Conservation (phyloP, 2,329 filamentous ascomycete species). For the Talaromyces albobiverticillius region DNA sequence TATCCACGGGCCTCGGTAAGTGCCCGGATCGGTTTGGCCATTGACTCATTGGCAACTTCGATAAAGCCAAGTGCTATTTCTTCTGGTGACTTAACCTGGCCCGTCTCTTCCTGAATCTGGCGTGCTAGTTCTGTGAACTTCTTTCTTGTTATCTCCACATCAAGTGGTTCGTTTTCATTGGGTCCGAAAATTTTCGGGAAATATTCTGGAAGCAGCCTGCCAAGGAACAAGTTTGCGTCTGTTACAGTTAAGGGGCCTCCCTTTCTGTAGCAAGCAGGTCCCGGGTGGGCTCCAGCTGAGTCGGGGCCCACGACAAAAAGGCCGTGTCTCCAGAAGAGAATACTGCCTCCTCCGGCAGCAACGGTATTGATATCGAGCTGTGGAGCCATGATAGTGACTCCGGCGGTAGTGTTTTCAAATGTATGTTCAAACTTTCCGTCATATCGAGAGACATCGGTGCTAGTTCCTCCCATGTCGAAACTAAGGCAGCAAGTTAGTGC, state of each 20-base stretch:
- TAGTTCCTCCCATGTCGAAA: conserved; percentile 93
- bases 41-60: conserved; percentile 22
- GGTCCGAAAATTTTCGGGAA: conserved; percentile 21
- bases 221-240: conserved; percentile 83
- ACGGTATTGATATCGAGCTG: conserved; percentile 93
- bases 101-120: conserved; percentile 38
- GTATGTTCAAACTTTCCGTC: conserved; percentile 85
- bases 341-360: conserved; percentile 69
- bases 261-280: conserved; percentile 87
- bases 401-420: conserved; percentile 86
- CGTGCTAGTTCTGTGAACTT: conserved; percentile 43
- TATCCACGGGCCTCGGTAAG: conserved; percentile 24
- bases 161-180: conserved; percentile 30
- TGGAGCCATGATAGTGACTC: conserved; percentile 86
- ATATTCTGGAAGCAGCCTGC: conserved; percentile 79
- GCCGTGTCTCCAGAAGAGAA: conserved; percentile 78
- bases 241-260: conserved; percentile 86
- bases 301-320: conserved; percentile 88
- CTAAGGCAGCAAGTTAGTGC: conserved; percentile 55
- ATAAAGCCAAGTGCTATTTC: conserved; percentile 24
- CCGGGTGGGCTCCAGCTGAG: conserved; percentile 83
- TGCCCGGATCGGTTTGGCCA: conserved; percentile 22
- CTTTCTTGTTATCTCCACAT: conserved; percentile 36
- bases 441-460: conserved; percentile 81
- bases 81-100: conserved; percentile 20